Evolutionary conservation across 345 rosid genomes (phyloP).

Genomic region (Arabidopsis suecica): DNA sequence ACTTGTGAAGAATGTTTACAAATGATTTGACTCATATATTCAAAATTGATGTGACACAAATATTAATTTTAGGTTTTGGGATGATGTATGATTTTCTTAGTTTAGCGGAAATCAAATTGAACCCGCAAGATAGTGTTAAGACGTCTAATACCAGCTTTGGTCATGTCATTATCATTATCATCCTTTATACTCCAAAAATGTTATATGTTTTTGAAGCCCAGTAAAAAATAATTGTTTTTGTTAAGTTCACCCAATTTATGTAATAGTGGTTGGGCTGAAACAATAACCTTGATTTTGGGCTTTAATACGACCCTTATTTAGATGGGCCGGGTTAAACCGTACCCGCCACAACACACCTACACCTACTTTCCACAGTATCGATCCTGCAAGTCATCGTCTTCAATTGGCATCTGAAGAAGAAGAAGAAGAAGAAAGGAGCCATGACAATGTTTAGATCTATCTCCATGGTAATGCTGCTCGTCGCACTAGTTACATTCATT

Average conservation of each 20-base stretch:
- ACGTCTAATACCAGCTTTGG: slow-evolving; percentile 3
- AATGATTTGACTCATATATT: slow-evolving; percentile 12
- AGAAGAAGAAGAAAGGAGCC: slow-evolving; percentile 26
- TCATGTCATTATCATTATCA: not conserved
- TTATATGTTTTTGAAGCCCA: not conserved
- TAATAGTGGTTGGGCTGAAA: not conserved
- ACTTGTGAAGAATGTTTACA: slow-evolving; percentile 23
- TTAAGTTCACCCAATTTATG: too few relatives aligned
- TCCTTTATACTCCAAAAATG: not conserved
- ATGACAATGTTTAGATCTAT: slow-evolving; percentile 40
- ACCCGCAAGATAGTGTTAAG: slow-evolving; percentile 3
- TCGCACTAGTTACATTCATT: slow-evolving; percentile 38
- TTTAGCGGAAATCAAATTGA: not conserved
- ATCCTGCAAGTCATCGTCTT: slow-evolving; percentile 17
- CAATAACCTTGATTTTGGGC: not conserved
- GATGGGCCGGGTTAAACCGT: not conserved
- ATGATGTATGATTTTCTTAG: slow-evolving; percentile 14
- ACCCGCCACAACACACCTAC: not conserved
- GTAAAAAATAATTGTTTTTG: too few relatives aligned
- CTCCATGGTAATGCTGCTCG: slow-evolving; percentile 22
- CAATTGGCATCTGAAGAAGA: slow-evolving; percentile 11
- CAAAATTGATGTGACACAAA: not conserved
- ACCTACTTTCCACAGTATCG: too few relatives aligned
- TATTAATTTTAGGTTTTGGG: not conserved
- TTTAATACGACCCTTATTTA: slow-evolving; percentile 1